phyloP scores from a whole-genome alignment of 2,329 filamentous ascomycete genomes.

The Ceratocystis ficicola region DNA sequence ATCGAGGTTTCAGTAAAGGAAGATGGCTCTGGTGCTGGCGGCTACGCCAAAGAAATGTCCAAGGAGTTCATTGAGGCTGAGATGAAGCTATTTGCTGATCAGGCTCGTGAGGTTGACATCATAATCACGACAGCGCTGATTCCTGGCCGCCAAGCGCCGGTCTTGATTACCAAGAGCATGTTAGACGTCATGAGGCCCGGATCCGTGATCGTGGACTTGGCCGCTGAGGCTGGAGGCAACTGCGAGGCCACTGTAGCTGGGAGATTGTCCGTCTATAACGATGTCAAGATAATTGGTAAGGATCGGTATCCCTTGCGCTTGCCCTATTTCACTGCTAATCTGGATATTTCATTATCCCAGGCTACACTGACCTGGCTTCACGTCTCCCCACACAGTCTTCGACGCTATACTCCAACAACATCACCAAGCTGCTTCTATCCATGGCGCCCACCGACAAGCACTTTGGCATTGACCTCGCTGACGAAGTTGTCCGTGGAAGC shows the following conservation, averaged over 20 bases:
- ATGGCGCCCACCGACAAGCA: conserved; percentile 66
- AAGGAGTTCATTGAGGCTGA: conserved; percentile 87
- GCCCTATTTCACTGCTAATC: neutral
- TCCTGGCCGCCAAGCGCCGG: conserved; percentile 70
- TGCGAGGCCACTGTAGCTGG: conserved; percentile 70
- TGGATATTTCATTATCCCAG: conserved; percentile 28
- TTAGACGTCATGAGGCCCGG: conserved; percentile 79
- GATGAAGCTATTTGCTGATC: conserved; percentile 83
- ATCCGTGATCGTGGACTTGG: conserved; percentile 77
- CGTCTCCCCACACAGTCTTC: conserved; percentile 79
- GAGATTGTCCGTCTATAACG: conserved; percentile 57
- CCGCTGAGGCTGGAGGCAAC: conserved; percentile 78
- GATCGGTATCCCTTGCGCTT: conserved; percentile 7
- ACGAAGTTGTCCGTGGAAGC: conserved; percentile 74
- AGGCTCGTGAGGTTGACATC: conserved; percentile 79
- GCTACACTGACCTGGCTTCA: conserved; percentile 79
- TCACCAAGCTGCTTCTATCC: conserved; percentile 75
- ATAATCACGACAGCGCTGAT: conserved; percentile 89
- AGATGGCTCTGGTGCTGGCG: conserved; percentile 71
- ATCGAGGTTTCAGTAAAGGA: conserved; percentile 77
- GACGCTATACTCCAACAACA: conserved; percentile 86
- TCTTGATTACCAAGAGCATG: conserved; percentile 69
- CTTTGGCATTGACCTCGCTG: conserved; percentile 67
- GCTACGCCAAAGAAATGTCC: conserved; percentile 89
- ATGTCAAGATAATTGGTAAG: conserved; percentile 71